Evolutionary conservation across 2,329 filamentous ascomycete species (phyloP).

Genomic region (Mariannaea sp.): DNA sequence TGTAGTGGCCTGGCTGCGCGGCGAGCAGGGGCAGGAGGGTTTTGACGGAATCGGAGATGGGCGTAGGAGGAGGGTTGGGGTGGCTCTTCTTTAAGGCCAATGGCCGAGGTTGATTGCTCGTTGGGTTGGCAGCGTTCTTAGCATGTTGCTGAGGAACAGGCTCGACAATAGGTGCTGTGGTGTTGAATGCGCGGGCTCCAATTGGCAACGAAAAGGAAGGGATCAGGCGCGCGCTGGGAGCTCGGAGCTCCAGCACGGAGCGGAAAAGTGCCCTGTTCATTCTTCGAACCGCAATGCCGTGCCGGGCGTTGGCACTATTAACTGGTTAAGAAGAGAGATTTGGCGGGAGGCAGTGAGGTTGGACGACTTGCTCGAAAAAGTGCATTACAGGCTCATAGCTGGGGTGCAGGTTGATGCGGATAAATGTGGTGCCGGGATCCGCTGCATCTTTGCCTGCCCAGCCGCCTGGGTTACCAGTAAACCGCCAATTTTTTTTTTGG

Average conservation of each 20-base stretch:
- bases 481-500: slow-evolving; percentile 41
- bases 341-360: slow-evolving; percentile 23
- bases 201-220: slow-evolving; percentile 36
- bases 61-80: slow-evolving; percentile 41
- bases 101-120: slow-evolving; percentile 40
- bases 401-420: slow-evolving; percentile 33
- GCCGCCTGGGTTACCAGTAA: slow-evolving; percentile 26
- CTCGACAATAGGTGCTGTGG: slow-evolving; percentile 54
- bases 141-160: slow-evolving; percentile 40
- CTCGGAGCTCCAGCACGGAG: slow-evolving; percentile 65
- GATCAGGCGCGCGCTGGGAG: slow-evolving; percentile 40
- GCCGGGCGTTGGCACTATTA: slow-evolving; percentile 32
- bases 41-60: slow-evolving; percentile 60
- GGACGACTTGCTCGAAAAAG: slow-evolving; percentile 34
- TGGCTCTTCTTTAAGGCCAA: slow-evolving; percentile 49
- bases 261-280: slow-evolving; percentile 67
- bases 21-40: slow-evolving; percentile 71
- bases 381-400: slow-evolving; percentile 31
- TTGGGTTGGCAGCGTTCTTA: slow-evolving; percentile 48
- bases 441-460: slow-evolving; percentile 18
- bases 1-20: slow-evolving; percentile 76
- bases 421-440: slow-evolving; percentile 43
- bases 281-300: slow-evolving; percentile 35
- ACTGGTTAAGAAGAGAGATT: slow-evolving; percentile 26
- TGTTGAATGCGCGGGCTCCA: slow-evolving; percentile 38